phyloP scores from a whole-genome alignment of 345 rosid genomes.

The Anacardium occidentale region DNA sequence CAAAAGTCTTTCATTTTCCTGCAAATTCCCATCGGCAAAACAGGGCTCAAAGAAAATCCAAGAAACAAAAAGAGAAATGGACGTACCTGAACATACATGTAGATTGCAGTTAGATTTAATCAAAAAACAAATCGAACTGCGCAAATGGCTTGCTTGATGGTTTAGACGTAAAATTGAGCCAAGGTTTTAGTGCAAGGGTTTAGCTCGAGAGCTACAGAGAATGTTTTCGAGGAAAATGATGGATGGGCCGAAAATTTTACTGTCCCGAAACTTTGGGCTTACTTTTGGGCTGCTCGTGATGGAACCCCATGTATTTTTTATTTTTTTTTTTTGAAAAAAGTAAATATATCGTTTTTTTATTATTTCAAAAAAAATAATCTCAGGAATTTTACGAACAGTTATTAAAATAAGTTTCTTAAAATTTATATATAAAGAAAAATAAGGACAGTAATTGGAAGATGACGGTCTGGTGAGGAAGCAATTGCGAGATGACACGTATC shows the following conservation, averaged over 20 bases:
- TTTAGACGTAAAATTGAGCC: background rate
- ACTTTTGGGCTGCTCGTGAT: background rate
- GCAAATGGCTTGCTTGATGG: background rate
- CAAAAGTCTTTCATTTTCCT: constrained; percentile 2
- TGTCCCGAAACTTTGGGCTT: background rate
- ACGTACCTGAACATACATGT: constrained; percentile 19
- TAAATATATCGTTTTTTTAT: too few relatives aligned
- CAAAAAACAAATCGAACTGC: background rate
- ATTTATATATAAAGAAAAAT: too few relatives aligned
- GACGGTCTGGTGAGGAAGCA: too few relatives aligned
- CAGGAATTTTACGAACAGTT: too few relatives aligned
- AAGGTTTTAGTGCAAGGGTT: constrained; percentile 1
- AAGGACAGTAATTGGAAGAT: too few relatives aligned
- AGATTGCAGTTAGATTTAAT: background rate
- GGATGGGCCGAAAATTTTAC: background rate
- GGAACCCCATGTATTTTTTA: too few relatives aligned
- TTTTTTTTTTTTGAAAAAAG: too few relatives aligned
- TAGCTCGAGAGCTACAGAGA: background rate
- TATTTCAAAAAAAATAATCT: too few relatives aligned
- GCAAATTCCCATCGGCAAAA: background rate
- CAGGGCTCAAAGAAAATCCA: background rate
- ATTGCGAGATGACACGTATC: too few relatives aligned
- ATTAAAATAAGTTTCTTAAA: too few relatives aligned
- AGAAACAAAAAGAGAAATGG: background rate
- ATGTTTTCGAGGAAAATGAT: background rate